Evolutionary conservation across 345 rosid species (phyloP), one percentile per base, ranked within the genome.

Genomic region (Salix viminalis): DNA sequence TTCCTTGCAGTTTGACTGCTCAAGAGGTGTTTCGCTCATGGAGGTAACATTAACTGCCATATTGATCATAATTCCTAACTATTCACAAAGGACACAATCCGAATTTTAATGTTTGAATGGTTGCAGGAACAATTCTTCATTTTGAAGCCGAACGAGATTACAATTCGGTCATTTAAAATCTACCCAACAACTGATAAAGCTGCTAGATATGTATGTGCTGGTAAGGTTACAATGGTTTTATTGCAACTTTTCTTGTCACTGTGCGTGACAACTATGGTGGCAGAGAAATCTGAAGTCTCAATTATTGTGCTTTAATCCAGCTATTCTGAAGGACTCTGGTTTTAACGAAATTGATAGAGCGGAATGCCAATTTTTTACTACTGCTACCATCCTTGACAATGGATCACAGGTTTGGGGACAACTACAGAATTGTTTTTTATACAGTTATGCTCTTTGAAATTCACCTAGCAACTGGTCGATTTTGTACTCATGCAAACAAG

Each of bases 71-170:
- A 32, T 23, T 72, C 16, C 30, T 11, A 18, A 65, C 23, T 23
- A 64, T 69, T 34, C 42, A 19, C 36, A 4, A 34, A 4, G 26
- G 21, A 11, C 13, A 16, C 23, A 52, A 2, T n/a, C 24, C 24
- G 1, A 58, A 58, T 54, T 36, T 39, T 19, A 75, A 67, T 73
- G 50, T 58, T 75, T 67, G 67, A 41, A 36, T 74, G 81, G 42
- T 67, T 81, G 71, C 85, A 95, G 97, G 99, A 96, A 70, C 98
- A 96, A 85, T 96, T 87, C 81, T 90, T 96, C 76, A 91, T 93
- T 71, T 86, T 92, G 90, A 92, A 89, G 88, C 92, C 96, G 14
- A 86, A 88, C 62, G 92, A 86, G 65, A 83, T 71, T 74, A 80
- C 89, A 61, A 82, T 85, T 71, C 85, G 90, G 69, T 88, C 92